Evolutionary conservation across 2,329 filamentous ascomycete genomes (phyloP), one percentile per base, ranked within the genome.

Genomic region (Colletotrichum liaoningense): DNA sequence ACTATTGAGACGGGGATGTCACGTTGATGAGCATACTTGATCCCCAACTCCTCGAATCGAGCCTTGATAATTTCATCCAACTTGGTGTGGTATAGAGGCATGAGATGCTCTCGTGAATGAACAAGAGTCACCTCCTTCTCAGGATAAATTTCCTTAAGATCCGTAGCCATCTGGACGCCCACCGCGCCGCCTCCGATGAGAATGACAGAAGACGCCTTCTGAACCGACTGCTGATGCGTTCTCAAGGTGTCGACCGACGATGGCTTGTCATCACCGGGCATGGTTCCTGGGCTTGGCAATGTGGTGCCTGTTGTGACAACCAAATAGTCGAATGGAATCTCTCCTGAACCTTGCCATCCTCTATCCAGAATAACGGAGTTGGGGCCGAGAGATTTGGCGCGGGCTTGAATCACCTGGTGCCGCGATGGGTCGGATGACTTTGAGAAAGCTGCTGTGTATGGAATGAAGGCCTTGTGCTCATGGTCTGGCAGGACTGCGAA

Each of bases 101-200:
- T 77, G 11, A 89, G 60, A 4, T 77, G 77, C 1, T 77, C 75
- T 19, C 86, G 78, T 1, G 87, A 89, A 77, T 88, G 86, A 0
- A 89, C 77, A 4, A 89, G 77, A 0, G 82, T 84, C 1, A 89
- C 85, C 2, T 80, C 77, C 74, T 88, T 89, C 4, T 83, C 81
- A 0, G 85, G 85, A 76, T 84, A 87, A 1, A 83, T 78, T 14
- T 80, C 80, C 76, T 87, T 88, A 42, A 86, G 83, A 77, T 89
- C 87, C 1, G 82, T 80, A 0, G 86, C 85, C 60, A 88, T 78
- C 77, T 89, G 83, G 0, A 89, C 83, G 1, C 87, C 87, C 0
- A 88, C 87, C 3, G 87, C 83, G 1, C 87, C 87, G 4, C 83
- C 86, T 6, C 87, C 87, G 4, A 85, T 72, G 22, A 84, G 71